These are phyloP conservation scores for Neospermospora avenae DNA, from an alignment of 2,329 filamentous ascomycete genomes.

Conservation along the genomic window DNA sequence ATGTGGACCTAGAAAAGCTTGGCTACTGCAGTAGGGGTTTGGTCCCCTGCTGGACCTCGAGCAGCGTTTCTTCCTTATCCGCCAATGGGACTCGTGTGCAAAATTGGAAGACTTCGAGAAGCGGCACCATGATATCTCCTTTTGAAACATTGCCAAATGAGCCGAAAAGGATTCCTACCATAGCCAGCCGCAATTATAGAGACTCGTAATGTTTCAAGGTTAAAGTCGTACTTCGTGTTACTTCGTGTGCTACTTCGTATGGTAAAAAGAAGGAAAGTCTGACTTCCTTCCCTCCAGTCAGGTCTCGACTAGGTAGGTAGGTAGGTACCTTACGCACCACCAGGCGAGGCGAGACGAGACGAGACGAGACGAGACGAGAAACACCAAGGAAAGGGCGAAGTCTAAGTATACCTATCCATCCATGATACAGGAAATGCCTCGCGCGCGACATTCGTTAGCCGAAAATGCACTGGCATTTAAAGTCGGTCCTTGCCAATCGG, in stretches of 20 bases:
- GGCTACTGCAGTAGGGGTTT: neutral
- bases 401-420: neutral
- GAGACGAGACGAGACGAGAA: neutral
- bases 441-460: conserved; percentile 1
- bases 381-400: neutral
- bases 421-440: conserved; percentile 14
- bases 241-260: too few species aligned
- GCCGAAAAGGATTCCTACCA: neutral
- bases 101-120: neutral
- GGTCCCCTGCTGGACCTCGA: neutral
- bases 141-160: neutral
- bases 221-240: too few species aligned
- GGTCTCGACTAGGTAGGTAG: conserved; percentile 5
- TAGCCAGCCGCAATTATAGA: neutral
- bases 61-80: neutral
- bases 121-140: too few species aligned
- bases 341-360: conserved; percentile 2
- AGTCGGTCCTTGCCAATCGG: neutral
- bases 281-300: neutral
- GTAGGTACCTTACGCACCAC: too few species aligned
- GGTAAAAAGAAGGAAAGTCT: neutral
- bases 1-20: conserved; percentile 8
- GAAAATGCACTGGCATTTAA: neutral
- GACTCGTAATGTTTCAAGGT: conserved; percentile 2
- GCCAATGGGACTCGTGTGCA: neutral